Conservation (phyloP, 352 stramenopile species). For the Pythium myriotylum region DNA sequence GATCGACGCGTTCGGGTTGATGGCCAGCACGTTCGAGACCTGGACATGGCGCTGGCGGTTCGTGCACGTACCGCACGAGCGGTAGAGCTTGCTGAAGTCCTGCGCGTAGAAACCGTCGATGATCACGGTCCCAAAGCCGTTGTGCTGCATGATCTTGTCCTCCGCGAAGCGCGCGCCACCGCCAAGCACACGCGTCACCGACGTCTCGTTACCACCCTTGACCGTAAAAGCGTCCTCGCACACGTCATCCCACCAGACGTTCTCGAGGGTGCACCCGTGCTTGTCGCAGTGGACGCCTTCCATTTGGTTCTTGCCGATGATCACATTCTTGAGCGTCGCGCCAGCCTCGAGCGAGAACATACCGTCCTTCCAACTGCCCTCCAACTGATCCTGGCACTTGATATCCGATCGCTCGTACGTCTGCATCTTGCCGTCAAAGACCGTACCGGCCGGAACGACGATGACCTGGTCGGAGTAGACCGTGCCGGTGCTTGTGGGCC, state of each 20-base stretch:
- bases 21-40: conserved; percentile 46
- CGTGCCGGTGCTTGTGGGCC: conserved; percentile 26
- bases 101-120: conserved; percentile 51
- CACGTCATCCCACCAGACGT: conserved; percentile 57
- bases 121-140: conserved; percentile 41
- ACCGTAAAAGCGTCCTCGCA: conserved; percentile 49
- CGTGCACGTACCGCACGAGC: conserved; percentile 43
- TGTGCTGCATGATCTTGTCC: conserved; percentile 57
- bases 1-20: conserved; percentile 40
- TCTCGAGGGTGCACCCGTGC: conserved; percentile 46
- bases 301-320: conserved; percentile 55
- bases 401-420: conserved; percentile 57
- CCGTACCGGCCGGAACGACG: conserved; percentile 37
- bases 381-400: conserved; percentile 36
- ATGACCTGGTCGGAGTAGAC: conserved; percentile 33
- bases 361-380: conserved; percentile 14
- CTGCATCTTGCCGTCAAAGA: conserved; percentile 56
- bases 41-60: conserved; percentile 39
- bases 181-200: conserved; percentile 35
- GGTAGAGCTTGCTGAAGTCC: conserved; percentile 46
- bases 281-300: conserved; percentile 44
- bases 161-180: conserved; percentile 46
- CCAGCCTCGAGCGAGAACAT: conserved; percentile 46
- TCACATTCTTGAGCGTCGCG: conserved; percentile 60
- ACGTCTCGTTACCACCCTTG: conserved; percentile 42